Evolutionary conservation across 2,329 filamentous ascomycete species (phyloP).

Genomic region (Diaporthe caulivora): DNA sequence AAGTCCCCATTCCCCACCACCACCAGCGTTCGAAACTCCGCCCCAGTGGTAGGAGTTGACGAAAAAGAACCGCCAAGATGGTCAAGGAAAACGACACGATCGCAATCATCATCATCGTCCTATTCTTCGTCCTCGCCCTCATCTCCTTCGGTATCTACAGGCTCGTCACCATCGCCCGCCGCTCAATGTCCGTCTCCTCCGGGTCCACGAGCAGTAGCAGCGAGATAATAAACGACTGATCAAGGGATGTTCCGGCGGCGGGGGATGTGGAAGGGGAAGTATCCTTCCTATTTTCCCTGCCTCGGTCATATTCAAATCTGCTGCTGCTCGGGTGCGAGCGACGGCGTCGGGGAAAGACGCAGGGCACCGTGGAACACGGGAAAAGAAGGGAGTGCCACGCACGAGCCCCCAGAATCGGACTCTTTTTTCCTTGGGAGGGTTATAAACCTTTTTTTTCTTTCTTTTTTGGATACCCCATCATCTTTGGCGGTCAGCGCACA

Average conservation of each 20-base stretch:
- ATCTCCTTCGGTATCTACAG: conserved; percentile 75
- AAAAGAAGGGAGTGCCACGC: too few species aligned
- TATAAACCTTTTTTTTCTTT: neutral
- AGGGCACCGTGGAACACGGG: too few species aligned
- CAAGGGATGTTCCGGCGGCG: neutral
- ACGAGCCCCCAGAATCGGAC: neutral
- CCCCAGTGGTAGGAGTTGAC: too few species aligned
- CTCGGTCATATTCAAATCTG: neutral
- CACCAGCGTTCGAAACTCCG: neutral
- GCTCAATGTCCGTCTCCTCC: conserved; percentile 55
- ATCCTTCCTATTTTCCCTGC: neutral
- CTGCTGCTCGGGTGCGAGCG: neutral
- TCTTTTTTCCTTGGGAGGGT: too few species aligned
- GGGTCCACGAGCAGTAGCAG: conserved; percentile 39
- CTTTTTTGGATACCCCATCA: neutral
- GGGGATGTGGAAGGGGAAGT: neutral
- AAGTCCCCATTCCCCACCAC: neutral
- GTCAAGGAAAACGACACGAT: conserved; percentile 76
- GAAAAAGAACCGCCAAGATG: conserved; percentile 56
- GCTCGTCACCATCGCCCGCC: conserved; percentile 66
- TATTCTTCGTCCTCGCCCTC: conserved; percentile 72
- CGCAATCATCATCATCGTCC: conserved; percentile 75
- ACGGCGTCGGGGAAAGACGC: neutral
- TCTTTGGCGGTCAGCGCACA: neutral
- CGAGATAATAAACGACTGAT: conserved; percentile 32